These are phyloP conservation scores for Fusarium humuli DNA, from an alignment of 2,329 filamentous ascomycete genomes.

Conservation along the genomic window DNA sequence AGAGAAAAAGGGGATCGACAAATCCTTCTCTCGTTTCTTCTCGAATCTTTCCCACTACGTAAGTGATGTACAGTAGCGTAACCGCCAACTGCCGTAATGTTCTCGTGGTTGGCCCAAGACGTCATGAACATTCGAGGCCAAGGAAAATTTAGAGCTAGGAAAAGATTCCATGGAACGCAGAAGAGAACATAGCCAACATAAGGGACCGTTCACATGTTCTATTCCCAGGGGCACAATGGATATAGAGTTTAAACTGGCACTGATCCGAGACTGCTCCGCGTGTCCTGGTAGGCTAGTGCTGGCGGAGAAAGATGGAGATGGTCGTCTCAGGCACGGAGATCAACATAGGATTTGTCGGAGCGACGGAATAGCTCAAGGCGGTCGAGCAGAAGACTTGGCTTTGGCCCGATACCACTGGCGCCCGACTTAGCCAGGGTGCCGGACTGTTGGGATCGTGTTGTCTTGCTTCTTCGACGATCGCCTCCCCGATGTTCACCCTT, in stretches of 20 bases:
- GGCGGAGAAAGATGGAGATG: constrained; percentile 37
- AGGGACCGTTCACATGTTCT: constrained; percentile 25
- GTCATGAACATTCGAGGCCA: constrained; percentile 5
- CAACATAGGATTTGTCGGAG: constrained; percentile 27
- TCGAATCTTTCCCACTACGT: constrained; percentile 34
- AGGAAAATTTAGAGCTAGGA: constrained; percentile 21
- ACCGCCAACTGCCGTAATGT: constrained; percentile 28
- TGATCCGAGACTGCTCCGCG: constrained; percentile 2
- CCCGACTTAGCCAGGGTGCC: constrained; percentile 40
- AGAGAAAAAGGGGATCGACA: constrained; percentile 16
- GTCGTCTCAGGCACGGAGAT: constrained; percentile 40
- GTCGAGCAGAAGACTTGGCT: constrained; percentile 43
- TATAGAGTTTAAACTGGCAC: constrained; percentile 34
- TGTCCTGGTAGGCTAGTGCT: constrained; percentile 17
- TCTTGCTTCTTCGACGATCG: constrained; percentile 29
- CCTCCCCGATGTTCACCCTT: constrained; percentile 33
- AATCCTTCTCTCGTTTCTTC: constrained; percentile 28
- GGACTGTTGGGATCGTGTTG: constrained; percentile 33
- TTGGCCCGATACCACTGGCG: constrained; percentile 44
- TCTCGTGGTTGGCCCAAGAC: constrained; percentile 7
- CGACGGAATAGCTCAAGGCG: constrained; percentile 28
- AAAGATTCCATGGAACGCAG: constrained; percentile 10
- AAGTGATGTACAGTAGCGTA: constrained; percentile 29
- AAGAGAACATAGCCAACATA: constrained; percentile 2
- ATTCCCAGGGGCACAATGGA: constrained; percentile 24